phyloP scores from a whole-genome alignment of 75 land plant species.

The Chamaecyparis obtusa region DNA sequence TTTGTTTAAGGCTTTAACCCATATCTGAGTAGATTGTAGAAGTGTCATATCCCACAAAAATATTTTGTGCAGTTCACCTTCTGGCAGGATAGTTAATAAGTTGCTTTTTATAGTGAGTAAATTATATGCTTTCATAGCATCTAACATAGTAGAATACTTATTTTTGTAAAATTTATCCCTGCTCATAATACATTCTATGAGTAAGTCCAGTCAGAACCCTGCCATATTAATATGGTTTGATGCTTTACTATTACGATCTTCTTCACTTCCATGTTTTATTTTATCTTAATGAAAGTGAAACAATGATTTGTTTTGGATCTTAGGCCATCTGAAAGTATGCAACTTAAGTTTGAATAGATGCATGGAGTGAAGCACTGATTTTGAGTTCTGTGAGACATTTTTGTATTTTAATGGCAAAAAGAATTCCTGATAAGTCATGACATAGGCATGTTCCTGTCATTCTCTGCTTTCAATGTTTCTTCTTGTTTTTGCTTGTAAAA shows the following conservation, averaged over 20 bases:
- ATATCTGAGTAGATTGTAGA: not conserved
- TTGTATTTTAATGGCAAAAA: not conserved
- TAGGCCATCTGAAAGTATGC: not conserved
- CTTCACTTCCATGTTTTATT: not conserved
- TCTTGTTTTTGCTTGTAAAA: not conserved
- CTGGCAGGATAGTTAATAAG: not conserved
- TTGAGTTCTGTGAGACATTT: not conserved
- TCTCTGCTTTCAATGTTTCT: constrained; percentile 3
- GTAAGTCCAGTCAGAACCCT: not conserved
- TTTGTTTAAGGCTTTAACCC: not conserved
- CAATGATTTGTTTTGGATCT: not conserved
- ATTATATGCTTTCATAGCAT: not conserved
- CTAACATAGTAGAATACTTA: not conserved
- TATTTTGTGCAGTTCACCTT: not conserved
- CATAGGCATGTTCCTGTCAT: not conserved
- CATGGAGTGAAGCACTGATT: not conserved
- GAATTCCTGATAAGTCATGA: not conserved
- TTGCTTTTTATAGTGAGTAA: not conserved
- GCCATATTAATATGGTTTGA: not conserved
- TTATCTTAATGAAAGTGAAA: not conserved
- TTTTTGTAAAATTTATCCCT: not conserved
- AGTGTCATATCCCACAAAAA: not conserved
- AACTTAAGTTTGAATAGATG: not conserved
- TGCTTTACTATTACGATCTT: not conserved
- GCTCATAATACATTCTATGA: not conserved